phyloP scores from a whole-genome alignment of 2,329 filamentous ascomycete species.

The Falciphora oryzae region DNA sequence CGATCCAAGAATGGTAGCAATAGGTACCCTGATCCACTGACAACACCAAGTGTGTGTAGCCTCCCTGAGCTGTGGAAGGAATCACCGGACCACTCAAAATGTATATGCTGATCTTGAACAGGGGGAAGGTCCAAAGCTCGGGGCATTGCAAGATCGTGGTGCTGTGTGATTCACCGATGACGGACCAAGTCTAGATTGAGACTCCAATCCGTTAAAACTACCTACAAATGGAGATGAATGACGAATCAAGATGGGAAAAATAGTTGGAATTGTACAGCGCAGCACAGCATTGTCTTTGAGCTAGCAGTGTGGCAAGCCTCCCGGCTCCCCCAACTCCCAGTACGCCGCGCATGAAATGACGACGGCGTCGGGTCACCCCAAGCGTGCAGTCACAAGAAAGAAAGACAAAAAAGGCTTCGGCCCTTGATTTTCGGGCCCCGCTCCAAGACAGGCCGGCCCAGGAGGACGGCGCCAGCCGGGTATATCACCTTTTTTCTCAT shows the following conservation, averaged over 20 bases:
- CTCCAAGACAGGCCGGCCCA: neutral
- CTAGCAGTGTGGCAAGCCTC: neutral
- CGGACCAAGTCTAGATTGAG: neutral
- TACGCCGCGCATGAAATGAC: neutral
- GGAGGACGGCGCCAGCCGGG: too few relatives aligned
- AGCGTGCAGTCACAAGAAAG: neutral
- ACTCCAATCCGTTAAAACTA: neutral
- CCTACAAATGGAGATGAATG: neutral
- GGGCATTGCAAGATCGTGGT: neutral
- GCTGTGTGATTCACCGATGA: neutral
- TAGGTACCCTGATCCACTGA: neutral
- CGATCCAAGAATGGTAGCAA: neutral
- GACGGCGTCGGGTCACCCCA: too few relatives aligned
- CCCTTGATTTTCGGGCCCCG: neutral
- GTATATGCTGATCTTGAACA: neutral
- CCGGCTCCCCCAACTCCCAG: too few relatives aligned
- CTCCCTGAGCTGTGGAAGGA: neutral
- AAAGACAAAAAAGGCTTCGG: neutral
- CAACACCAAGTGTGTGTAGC: neutral
- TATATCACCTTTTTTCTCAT: neutral
- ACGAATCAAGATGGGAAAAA: neutral
- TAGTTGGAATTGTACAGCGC: neutral
- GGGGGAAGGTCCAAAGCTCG: neutral
- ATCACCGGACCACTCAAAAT: neutral
- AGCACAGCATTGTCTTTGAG: neutral